phyloP scores from a whole-genome alignment of 768 basidiomycete species.

The Leccinum barrowsii region DNA sequence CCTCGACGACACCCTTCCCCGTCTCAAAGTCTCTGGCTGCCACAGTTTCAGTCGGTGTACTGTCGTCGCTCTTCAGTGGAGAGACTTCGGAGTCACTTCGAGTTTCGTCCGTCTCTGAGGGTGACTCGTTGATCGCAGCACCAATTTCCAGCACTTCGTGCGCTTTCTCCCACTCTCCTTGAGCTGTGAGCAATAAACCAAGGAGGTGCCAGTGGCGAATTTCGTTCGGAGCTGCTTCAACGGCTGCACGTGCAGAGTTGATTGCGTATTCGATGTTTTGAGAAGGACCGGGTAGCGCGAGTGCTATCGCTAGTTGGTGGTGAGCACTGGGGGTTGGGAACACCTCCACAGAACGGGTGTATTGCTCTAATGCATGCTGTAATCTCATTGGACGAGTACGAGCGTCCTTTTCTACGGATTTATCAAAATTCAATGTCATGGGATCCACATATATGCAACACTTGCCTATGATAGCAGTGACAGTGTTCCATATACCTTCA shows the following conservation, averaged over 20 bases:
- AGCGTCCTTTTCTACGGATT: slow-evolving; percentile 58
- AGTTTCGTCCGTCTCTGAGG: slow-evolving; percentile 33
- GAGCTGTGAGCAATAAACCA: slow-evolving; percentile 73
- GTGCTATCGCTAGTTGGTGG: slow-evolving; percentile 80
- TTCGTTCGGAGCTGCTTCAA: slow-evolving; percentile 62
- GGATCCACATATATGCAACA: not conserved
- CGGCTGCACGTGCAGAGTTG: slow-evolving; percentile 61
- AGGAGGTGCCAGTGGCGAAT: slow-evolving; percentile 89
- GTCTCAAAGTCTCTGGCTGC: slow-evolving; percentile 10
- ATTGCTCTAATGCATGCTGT: slow-evolving; percentile 48
- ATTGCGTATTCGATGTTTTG: slow-evolving; percentile 70
- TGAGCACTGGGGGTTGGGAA: slow-evolving; percentile 55
- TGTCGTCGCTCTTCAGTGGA: slow-evolving; percentile 12
- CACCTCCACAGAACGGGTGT: slow-evolving; percentile 45
- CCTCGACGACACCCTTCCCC: slow-evolving; percentile 5
- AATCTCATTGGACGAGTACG: slow-evolving; percentile 58
- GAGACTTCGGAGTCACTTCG: slow-evolving; percentile 20
- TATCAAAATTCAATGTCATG: not conserved
- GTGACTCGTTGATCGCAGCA: slow-evolving; percentile 50
- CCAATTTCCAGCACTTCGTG: slow-evolving; percentile 76
- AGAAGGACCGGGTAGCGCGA: slow-evolving; percentile 57
- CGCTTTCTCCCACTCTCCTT: slow-evolving; percentile 78
- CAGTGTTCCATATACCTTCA: slow-evolving; percentile 68
- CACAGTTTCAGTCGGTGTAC: not conserved
- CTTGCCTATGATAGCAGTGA: slow-evolving; percentile 69